Evolutionary conservation across 2,329 filamentous ascomycete genomes (phyloP).

Genomic region (Microsporum audouinii): DNA sequence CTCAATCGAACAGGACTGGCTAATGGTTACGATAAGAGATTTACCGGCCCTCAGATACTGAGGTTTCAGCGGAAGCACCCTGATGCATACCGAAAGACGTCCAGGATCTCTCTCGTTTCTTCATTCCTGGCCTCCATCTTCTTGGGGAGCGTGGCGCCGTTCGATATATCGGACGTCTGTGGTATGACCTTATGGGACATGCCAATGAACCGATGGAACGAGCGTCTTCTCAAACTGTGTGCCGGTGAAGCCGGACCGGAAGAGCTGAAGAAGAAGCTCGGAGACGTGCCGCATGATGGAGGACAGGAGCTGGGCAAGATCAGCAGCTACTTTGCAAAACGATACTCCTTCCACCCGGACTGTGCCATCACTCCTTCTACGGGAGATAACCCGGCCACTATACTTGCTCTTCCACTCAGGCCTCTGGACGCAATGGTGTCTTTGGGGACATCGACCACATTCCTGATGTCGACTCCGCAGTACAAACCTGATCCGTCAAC

Average conservation of each 20-base stretch:
- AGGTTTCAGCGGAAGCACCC: conserved; percentile 72
- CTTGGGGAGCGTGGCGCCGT: conserved; percentile 70
- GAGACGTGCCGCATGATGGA: conserved; percentile 66
- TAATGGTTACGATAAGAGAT: conserved; percentile 47
- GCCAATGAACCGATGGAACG: conserved; percentile 57
- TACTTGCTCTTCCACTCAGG: conserved; percentile 76
- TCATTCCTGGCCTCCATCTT: conserved; percentile 90
- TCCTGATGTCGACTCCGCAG: conserved; percentile 89
- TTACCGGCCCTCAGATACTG: conserved; percentile 95
- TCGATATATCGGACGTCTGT: conserved; percentile 89
- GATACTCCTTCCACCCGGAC: conserved; percentile 63
- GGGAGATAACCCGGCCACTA: conserved; percentile 91
- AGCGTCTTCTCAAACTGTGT: conserved; percentile 61
- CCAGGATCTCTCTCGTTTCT: conserved; percentile 83
- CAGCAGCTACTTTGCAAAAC: conserved; percentile 63
- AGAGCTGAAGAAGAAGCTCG: conserved; percentile 66
- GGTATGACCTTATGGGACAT: conserved; percentile 98
- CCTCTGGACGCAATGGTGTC: conserved; percentile 89
- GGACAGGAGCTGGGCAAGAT: conserved; percentile 66
- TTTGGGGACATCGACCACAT: conserved; percentile 88
- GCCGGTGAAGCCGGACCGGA: conserved; percentile 54
- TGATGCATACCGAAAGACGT: conserved; percentile 66
- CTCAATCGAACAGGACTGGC: background rate
- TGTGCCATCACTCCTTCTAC: conserved; percentile 80
- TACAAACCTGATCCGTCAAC: conserved; percentile 85